A percentile compares a stretch with the other conserved stretches of the same genome.
These are phyloP conservation scores for Boletus patriciae DNA, from an alignment of 768 basidiomycete species.

Conservation along the genomic window DNA sequence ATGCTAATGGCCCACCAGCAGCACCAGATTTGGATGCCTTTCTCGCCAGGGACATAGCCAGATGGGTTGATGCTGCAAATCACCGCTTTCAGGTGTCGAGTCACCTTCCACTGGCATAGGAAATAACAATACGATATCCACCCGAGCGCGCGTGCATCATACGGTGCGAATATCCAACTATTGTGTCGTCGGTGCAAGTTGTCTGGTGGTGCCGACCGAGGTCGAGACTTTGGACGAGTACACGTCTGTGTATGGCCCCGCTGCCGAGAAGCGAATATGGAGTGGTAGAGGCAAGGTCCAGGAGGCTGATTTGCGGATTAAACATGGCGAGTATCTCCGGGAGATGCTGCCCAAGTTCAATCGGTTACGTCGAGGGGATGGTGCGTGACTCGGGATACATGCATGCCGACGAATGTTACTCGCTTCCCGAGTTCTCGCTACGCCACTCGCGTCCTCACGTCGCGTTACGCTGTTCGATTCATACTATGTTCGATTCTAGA, in stretches of 20 bases:
- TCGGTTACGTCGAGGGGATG: slow-evolving; percentile 61
- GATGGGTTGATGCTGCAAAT: slow-evolving; percentile 52
- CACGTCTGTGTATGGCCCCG: slow-evolving; percentile 80
- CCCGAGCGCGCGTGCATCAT: slow-evolving; percentile 80
- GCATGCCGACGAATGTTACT: not conserved
- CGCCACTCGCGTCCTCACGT: not conserved
- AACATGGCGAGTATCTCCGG: slow-evolving; percentile 89
- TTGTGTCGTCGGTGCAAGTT: slow-evolving; percentile 82
- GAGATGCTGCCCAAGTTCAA: slow-evolving; percentile 94
- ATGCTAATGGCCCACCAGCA: slow-evolving; percentile 46
- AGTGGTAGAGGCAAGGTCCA: slow-evolving; percentile 82
- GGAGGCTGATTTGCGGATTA: slow-evolving; percentile 77
- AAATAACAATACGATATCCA: slow-evolving; percentile 81
- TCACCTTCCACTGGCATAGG: slow-evolving; percentile 83
- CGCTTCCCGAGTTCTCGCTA: not conserved
- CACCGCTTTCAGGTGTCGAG: slow-evolving; percentile 82
- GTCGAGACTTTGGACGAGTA: slow-evolving; percentile 79
- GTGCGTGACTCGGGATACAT: slow-evolving; percentile 32
- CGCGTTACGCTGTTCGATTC: not conserved
- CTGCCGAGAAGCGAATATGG: slow-evolving; percentile 75
- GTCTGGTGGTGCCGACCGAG: slow-evolving; percentile 74
- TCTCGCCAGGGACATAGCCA: slow-evolving; percentile 53
- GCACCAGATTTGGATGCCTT: slow-evolving; percentile 56
- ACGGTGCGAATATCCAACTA: slow-evolving; percentile 75
- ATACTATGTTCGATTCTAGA: no score